Conservation (phyloP, 2,329 filamentous ascomycete species). For the Bipolaris bicolor region DNA sequence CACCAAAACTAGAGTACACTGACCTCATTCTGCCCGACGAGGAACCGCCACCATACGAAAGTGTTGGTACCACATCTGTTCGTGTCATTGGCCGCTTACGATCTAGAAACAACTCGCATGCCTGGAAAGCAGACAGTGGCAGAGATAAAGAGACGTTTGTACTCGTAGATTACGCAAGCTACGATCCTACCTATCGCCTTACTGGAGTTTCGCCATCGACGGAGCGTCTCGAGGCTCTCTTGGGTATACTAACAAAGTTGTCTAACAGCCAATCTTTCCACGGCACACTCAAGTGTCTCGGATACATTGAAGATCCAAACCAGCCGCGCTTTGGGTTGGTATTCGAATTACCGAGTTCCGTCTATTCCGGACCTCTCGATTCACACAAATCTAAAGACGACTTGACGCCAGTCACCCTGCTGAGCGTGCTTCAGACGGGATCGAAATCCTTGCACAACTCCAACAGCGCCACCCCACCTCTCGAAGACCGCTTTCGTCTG, state of each 20-base stretch:
- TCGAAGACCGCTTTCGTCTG: slow-evolving; percentile 78
- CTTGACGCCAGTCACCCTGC: slow-evolving; percentile 53
- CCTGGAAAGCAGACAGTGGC: slow-evolving; percentile 47
- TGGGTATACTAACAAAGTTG: slow-evolving; percentile 41
- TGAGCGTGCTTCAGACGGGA: slow-evolving; percentile 56
- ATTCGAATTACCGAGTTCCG: slow-evolving; percentile 70
- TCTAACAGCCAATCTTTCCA: slow-evolving; percentile 43
- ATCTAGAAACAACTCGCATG: slow-evolving; percentile 43
- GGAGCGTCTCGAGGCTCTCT: slow-evolving; percentile 52
- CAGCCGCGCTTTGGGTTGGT: slow-evolving; percentile 73
- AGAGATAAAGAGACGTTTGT: slow-evolving; percentile 58
- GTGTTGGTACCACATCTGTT: slow-evolving; percentile 53
- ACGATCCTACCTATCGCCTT: slow-evolving; percentile 55
- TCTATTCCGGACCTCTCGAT: slow-evolving; percentile 58
- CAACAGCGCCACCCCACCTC: slow-evolving; percentile 54
- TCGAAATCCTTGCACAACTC: slow-evolving; percentile 52
- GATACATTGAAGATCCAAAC: slow-evolving; percentile 76
- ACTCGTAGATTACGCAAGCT: slow-evolving; percentile 71
- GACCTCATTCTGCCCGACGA: slow-evolving; percentile 55
- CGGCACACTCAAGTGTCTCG: slow-evolving; percentile 64
- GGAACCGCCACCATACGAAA: slow-evolving; percentile 57
- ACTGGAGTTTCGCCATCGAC: slow-evolving; percentile 56
- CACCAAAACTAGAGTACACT: slow-evolving; percentile 52
- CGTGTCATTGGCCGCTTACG: slow-evolving; percentile 55
- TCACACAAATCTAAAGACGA: slow-evolving; percentile 53